Evolutionary conservation across 106 monocot species (phyloP), one percentile per base, ranked within the genome.

Genomic region (Acorus calamus): DNA sequence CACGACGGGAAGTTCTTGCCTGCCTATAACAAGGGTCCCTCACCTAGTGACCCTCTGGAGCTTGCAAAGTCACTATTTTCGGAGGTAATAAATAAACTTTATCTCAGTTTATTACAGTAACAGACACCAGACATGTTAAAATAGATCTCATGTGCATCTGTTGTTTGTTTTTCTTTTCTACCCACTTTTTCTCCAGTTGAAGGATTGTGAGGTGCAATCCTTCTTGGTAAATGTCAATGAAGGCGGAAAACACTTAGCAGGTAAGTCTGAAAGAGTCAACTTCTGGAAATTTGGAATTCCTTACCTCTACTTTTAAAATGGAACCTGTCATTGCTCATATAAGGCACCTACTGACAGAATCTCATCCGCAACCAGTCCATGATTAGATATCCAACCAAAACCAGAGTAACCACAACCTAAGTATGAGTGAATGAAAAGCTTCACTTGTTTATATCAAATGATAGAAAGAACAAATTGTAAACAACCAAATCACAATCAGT

Each of bases 1-100:
- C 76, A 91, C 43, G 85, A 96, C 64, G 87, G 96, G 10, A 91
- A 85, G 67, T 91, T 96, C 68, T 11, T 83, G 7, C 85, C 96
- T 42, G 78, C 78, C 45, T 96, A 83, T 66, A 78, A 45, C 57
- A 67, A 55, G 11, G 72, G 74, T 14, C 84, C 87, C 55, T 85
- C 82, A 14, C 79, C 83, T 50, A 56, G 87, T 67, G 76, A 84
- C 61, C 77, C 82, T 0, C 59, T 91, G 52, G 57, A 68, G 3
- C 80, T 87, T 54, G 79, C 96, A 44, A 83, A 68, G 44, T 66
- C 78, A 45, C 63, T 98, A 7, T 56, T 65, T 53, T 69, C 74
- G 42, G 72, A 81, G 49, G 74, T 75, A 55, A 28, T 67, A 6
- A 6, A n/a, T n/a, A 11, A 2, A 2, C 5, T 5, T 6, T 60